phyloP scores from a whole-genome alignment of 2,329 filamentous ascomycete genomes.

The Tolypocladium tundrense region DNA sequence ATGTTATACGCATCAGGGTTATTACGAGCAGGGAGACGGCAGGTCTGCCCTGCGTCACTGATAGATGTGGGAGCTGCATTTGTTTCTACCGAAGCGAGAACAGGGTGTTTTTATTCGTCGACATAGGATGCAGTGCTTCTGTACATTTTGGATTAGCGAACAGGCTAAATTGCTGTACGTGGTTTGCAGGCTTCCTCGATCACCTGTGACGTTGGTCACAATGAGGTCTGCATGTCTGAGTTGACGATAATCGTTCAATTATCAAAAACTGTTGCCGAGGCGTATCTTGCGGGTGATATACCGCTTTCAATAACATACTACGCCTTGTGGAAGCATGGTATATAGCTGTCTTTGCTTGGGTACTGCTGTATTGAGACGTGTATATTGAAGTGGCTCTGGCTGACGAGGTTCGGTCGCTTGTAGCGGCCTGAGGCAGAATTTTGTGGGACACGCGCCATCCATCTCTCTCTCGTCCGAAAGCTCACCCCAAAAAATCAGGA shows the following conservation, averaged over 20 bases:
- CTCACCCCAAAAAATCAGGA: slow-evolving; percentile 3
- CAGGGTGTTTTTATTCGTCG: slow-evolving; percentile 3
- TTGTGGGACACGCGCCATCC: not conserved
- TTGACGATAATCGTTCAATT: too few relatives aligned
- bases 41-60: slow-evolving; percentile 3
- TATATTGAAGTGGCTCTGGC: not conserved
- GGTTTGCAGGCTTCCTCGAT: not conserved
- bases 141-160: slow-evolving; percentile 10
- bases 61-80: slow-evolving; percentile 10
- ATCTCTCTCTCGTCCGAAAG: not conserved
- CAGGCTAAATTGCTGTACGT: slow-evolving; percentile 6
- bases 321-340: not conserved
- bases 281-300: not conserved
- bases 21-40: slow-evolving; percentile 1
- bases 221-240: too few relatives aligned
- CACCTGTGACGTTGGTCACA: not conserved
- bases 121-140: slow-evolving; percentile 2
- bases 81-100: slow-evolving; percentile 7
- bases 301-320: not conserved
- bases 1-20: slow-evolving; percentile 6
- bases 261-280: not conserved
- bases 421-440: slow-evolving; percentile 1
- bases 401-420: not conserved
- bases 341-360: not conserved
- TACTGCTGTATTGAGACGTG: not conserved